Conservation (phyloP, 495 filamentous ascomycete species). For the Aspergillus affinis region DNA sequence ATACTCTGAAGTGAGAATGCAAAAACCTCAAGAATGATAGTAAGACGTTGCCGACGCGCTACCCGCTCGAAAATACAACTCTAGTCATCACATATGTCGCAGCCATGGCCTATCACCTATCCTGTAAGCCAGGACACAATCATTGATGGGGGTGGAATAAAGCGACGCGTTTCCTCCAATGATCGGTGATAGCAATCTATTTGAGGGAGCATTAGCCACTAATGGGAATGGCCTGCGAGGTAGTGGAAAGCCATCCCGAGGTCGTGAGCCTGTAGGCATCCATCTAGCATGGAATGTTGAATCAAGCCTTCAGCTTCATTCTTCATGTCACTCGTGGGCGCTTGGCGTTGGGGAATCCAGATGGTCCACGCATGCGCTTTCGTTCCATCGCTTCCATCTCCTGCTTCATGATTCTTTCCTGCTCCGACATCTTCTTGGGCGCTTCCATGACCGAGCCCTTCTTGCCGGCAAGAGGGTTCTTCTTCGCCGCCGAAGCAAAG, state of each 20-base stretch:
- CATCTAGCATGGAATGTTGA: background rate
- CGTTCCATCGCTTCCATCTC: conserved; percentile 69
- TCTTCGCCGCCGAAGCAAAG: conserved; percentile 64
- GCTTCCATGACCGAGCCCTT: conserved; percentile 58
- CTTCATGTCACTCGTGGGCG: conserved; percentile 35
- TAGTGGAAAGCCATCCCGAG: background rate
- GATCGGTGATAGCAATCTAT: background rate
- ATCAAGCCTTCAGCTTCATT: background rate
- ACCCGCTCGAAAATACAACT: too few relatives aligned
- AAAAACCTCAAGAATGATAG: background rate
- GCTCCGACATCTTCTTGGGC: conserved; percentile 80
- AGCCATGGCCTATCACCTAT: background rate
- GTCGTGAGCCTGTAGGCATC: background rate
- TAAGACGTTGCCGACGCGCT: background rate
- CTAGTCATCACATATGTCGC: background rate
- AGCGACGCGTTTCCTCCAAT: background rate
- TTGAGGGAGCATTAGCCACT: background rate
- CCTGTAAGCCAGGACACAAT: background rate
- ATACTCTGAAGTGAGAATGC: background rate
- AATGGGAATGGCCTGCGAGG: background rate
- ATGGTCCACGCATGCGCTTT: conserved; percentile 51
- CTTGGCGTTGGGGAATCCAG: conserved; percentile 35
- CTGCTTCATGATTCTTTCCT: conserved; percentile 88
- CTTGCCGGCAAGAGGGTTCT: conserved; percentile 64
- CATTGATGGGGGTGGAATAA: background rate